These are phyloP conservation scores for Trichosporon inkin DNA, from an alignment of 1,284 basidiomycete species.

Conservation along the genomic window DNA sequence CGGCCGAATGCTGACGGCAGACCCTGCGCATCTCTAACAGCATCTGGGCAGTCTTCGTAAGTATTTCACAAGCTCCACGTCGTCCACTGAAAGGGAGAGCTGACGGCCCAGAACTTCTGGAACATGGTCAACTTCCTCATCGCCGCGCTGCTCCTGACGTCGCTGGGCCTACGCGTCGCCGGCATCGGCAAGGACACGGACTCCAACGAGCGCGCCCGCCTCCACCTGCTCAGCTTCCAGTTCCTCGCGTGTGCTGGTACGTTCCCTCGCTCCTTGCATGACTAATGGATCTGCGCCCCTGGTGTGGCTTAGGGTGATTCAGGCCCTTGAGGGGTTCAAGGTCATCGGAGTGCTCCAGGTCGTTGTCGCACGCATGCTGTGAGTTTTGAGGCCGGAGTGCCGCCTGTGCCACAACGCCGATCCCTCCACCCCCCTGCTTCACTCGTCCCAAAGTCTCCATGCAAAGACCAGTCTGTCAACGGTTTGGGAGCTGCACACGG, in stretches of 20 bases:
- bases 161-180: conserved; percentile 67
- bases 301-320: conserved; percentile 71
- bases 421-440: too few relatives aligned
- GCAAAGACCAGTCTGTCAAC: background rate
- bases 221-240: conserved; percentile 74
- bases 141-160: conserved; percentile 64
- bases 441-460: conserved; percentile 26
- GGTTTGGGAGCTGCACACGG: conserved; percentile 60
- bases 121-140: conserved; percentile 66
- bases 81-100: background rate
- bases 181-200: conserved; percentile 57
- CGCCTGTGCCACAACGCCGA: too few relatives aligned
- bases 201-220: conserved; percentile 39
- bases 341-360: conserved; percentile 51
- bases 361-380: conserved; percentile 62
- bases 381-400: conserved; percentile 53
- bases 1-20: conserved; percentile 27
- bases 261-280: too few relatives aligned
- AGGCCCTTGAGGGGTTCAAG: conserved; percentile 60
- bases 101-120: conserved; percentile 60
- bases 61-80: conserved; percentile 3
- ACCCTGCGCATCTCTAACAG: conserved; percentile 40
- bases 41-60: conserved; percentile 36
- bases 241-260: conserved; percentile 68
- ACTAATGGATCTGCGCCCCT: conserved; percentile 57